A percentile compares a stretch with the other conserved stretches of the same genome.
phyloP scores from a whole-genome alignment of 352 stramenopile genomes.

The Globisporangium barbulae region DNA sequence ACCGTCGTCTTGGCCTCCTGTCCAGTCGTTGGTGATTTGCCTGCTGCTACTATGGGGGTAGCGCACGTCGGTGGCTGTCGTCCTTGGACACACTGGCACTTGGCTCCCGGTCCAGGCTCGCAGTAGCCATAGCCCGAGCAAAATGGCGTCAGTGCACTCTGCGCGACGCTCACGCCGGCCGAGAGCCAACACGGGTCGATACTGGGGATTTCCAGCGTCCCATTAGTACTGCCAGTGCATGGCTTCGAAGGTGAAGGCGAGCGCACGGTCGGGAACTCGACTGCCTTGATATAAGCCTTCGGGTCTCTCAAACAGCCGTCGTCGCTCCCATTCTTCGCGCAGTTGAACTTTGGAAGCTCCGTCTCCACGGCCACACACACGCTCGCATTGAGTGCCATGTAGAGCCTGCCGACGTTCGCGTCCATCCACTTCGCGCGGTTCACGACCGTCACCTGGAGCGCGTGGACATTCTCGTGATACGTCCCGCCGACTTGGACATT shows the following conservation, averaged over 20 bases:
- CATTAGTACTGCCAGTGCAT: neutral
- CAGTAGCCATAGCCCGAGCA: slow-evolving; percentile 22
- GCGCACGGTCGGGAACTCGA: slow-evolving; percentile 5
- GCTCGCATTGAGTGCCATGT: slow-evolving; percentile 9
- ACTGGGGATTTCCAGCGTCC: neutral
- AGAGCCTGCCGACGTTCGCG: slow-evolving; percentile 13
- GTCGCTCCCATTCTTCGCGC: slow-evolving; percentile 19
- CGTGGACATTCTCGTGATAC: slow-evolving; percentile 17
- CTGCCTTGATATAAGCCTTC: slow-evolving; percentile 12
- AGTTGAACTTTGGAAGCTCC: slow-evolving; percentile 17
- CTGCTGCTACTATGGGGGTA: neutral
- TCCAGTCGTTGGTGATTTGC: neutral
- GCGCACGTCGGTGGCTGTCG: slow-evolving; percentile 3
- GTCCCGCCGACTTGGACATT: slow-evolving; percentile 13
- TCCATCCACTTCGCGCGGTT: slow-evolving; percentile 21
- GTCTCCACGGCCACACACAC: slow-evolving; percentile 13
- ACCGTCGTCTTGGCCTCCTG: neutral
- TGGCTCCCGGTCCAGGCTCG: slow-evolving; percentile 1
- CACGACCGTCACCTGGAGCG: slow-evolving; percentile 2
- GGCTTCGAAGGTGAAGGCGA: neutral
- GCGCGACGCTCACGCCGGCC: slow-evolving; percentile 2
- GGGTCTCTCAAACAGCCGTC: slow-evolving; percentile 17
- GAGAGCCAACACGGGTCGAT: slow-evolving; percentile 14
- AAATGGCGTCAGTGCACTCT: slow-evolving; percentile 18
- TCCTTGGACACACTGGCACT: slow-evolving; percentile 6